Base-by-base conservation (phyloP, 2,329 filamentous ascomycete species). In the Zelopaecilomyces penicillatus region DNA sequence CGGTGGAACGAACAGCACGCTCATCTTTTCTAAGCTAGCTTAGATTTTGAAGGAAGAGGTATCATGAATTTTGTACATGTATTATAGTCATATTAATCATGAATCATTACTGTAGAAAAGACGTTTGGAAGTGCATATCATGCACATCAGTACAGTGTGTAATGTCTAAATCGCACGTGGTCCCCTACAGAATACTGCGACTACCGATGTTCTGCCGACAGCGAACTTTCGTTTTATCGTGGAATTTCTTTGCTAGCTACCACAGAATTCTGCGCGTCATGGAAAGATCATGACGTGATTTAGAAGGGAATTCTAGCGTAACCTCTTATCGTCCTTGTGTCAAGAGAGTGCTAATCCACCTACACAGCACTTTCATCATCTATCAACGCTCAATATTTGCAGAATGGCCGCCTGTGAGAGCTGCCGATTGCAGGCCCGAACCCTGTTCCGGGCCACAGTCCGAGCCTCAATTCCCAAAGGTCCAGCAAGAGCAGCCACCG, bases 1-100 rank as follows among this genome's bases (percentile, higher is more conserved):
- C 68, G 93, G 93, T 8, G 93, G 93, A 11, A 97, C 91, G 1
- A 98, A 98, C 67, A 90, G 91, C 36, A 89, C 82, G 43, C 69
- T 98, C 33, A 89, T 89, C 42, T 91, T 97, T 56, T 75, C 75
- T 6, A 61, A 53, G 30, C 45, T 60, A 27, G 37, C 44, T 19
- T 48, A 43, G 19, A 37, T 19, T 19, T 19, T 19, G 19, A 19
- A 2, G 19, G 19, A 19, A 19, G 19, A 19, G 19, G 3, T 19
- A 19, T 2, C 19, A 19, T 19, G 19, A 19, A 19, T 19, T 19
- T 19, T n/a, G n/a, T n/a, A n/a, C n/a, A n/a, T n/a, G 19, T 19
- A 19, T 19, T 3, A 19, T 19, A 19, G 19, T 19, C 19, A 19
- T 19, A 19, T 19, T 19, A 19, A 19, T 19, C 19, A 19, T 19